phyloP scores from a whole-genome alignment of 257 asterid species.

The Nicotiana paniculata region DNA sequence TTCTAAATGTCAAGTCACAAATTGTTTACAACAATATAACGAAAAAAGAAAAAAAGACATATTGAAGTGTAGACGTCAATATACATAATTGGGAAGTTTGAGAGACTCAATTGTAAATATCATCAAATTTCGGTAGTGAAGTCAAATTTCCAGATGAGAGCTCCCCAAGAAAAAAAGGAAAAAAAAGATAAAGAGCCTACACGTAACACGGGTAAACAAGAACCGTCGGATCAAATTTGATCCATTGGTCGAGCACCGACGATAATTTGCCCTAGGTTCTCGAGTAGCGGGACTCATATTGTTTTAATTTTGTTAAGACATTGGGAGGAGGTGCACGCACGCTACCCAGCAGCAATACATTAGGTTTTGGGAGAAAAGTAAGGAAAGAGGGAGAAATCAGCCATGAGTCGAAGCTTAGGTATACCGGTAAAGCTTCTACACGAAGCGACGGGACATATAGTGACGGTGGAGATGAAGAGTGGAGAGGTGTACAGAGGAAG shows the following conservation, averaged over 20 bases:
- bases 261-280: neutral
- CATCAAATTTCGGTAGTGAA: neutral
- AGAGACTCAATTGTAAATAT: no score
- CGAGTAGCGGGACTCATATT: neutral
- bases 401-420: conserved; percentile 87
- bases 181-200: no score
- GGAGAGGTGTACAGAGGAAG: conserved; percentile 93
- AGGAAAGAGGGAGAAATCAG: neutral
- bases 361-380: conserved; percentile 1
- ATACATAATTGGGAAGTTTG: no score
- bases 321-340: neutral
- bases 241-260: neutral
- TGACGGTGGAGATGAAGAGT: conserved; percentile 82
- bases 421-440: conserved; percentile 1
- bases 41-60: no score
- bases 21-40: no score
- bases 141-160: neutral
- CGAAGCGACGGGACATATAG: conserved; percentile 19
- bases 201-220: neutral
- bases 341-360: neutral
- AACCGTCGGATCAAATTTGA: neutral
- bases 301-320: neutral
- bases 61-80: no score
- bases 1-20: no score
- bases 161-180: neutral